phyloP scores from a whole-genome alignment of 257 asterid genomes.

The Misopates orontium region DNA sequence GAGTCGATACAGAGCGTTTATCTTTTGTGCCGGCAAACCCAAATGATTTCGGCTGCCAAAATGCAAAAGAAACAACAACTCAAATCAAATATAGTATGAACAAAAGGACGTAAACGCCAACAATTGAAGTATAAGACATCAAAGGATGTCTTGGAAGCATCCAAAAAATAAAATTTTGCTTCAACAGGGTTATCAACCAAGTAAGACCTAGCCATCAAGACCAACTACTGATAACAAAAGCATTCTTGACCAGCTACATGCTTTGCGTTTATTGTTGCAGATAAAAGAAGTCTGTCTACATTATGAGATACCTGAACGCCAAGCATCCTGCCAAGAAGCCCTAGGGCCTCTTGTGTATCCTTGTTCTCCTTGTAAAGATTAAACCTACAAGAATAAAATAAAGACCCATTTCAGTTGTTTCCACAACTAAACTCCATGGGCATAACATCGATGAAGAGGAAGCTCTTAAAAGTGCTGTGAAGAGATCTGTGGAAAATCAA shows the following conservation, averaged over 20 bases:
- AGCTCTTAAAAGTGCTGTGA: not conserved
- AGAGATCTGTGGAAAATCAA: conserved; percentile 12
- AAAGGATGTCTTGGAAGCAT: not conserved
- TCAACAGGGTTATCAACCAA: conserved; percentile 17
- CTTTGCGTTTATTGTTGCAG: conserved; percentile 18
- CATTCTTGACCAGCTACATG: not conserved
- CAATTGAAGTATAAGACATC: not conserved
- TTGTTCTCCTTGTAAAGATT: conserved; percentile 97
- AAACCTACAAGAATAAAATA: conserved; percentile 52
- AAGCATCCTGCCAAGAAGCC: conserved; percentile 87
- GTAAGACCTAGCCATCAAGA: conserved; percentile 11
- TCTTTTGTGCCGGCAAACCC: conserved; percentile 99
- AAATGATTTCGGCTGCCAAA: conserved; percentile 81
- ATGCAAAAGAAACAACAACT: conserved; percentile 26
- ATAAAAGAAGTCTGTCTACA: conserved; percentile 23
- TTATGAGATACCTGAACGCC: conserved; percentile 72
- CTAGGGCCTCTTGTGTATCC: conserved; percentile 93
- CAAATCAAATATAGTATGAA: conserved; percentile 16
- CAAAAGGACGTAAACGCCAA: conserved; percentile 18
- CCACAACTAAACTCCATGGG: conserved; percentile 17
- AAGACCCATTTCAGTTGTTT: conserved; percentile 27
- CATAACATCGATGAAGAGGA: not conserved
- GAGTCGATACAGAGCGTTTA: conserved; percentile 87
- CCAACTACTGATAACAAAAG: conserved; percentile 10
- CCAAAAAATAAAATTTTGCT: conserved; percentile 18